phyloP scores from a whole-genome alignment of 208 protist species.

The Acanthamoeba lenticulata region DNA sequence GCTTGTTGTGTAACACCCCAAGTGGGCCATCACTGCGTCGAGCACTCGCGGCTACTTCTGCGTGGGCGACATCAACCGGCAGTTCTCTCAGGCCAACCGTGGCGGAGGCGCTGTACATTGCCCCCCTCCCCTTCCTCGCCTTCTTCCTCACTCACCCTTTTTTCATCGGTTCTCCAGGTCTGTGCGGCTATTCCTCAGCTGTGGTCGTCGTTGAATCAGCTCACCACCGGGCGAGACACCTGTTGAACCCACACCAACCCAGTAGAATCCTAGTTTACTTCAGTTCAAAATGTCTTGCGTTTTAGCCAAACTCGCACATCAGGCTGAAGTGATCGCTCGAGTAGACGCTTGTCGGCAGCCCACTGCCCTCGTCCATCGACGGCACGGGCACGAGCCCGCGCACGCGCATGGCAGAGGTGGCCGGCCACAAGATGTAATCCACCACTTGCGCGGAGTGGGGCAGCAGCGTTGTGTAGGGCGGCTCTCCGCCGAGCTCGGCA shows the following conservation, averaged over 20 bases:
- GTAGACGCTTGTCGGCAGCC: neutral
- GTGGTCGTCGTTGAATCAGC: neutral
- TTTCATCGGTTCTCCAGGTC: neutral
- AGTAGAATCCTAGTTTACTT: too few relatives aligned
- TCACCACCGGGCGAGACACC: neutral
- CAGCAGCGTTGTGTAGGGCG: constrained; percentile 6
- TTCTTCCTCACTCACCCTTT: neutral
- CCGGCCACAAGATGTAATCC: constrained; percentile 41
- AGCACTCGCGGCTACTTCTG: constrained; percentile 65
- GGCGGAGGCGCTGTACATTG: constrained; percentile 70
- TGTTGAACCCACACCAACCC: too few relatives aligned
- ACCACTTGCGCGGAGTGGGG: constrained; percentile 23
- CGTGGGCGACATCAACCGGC: constrained; percentile 81
- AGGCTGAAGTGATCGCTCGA: constrained; percentile 40
- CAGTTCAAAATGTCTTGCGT: too few relatives aligned
- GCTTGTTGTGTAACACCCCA: neutral
- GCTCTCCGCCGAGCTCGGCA: too few relatives aligned
- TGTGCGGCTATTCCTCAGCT: neutral
- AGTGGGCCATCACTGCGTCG: constrained; percentile 72
- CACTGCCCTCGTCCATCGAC: neutral
- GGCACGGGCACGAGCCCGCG: neutral
- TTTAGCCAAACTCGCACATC: constrained; percentile 31
- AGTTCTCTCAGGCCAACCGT: constrained; percentile 71
- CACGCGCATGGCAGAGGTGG: neutral
- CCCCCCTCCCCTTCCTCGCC: neutral